phyloP scores from a whole-genome alignment of 2,329 filamentous ascomycete genomes.

The Colletotrichum tropicale region DNA sequence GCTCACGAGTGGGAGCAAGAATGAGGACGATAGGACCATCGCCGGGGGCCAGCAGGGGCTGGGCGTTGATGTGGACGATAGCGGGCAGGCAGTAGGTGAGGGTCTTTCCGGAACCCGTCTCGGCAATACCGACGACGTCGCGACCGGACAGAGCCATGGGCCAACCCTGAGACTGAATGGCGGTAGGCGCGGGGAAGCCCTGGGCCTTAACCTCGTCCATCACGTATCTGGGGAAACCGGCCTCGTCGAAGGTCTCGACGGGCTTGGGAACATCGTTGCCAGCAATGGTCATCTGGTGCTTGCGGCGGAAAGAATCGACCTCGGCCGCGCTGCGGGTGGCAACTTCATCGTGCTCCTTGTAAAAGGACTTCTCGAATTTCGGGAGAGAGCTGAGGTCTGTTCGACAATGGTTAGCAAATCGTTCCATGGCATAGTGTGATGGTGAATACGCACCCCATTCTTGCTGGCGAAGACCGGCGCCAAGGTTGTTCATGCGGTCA shows the following conservation, averaged over 20 bases:
- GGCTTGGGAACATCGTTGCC: conserved; percentile 87
- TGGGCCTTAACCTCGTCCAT: conserved; percentile 99
- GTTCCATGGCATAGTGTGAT: neutral
- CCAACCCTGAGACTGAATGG: conserved; percentile 98
- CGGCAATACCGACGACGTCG: conserved; percentile 98
- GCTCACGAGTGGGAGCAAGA: conserved; percentile 93
- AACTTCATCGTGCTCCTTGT: conserved; percentile 91
- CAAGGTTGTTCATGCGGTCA: conserved; percentile 93
- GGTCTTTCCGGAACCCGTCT: conserved; percentile 99
- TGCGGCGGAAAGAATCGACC: conserved; percentile 85
- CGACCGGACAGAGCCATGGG: conserved; percentile 98
- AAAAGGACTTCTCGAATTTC: conserved; percentile 99
- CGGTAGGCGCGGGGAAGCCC: conserved; percentile 90
- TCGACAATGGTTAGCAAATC: conserved; percentile 25
- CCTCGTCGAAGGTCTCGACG: conserved; percentile 96
- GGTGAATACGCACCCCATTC: conserved; percentile 73
- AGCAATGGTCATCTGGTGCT: conserved; percentile 82
- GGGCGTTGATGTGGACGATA: conserved; percentile 99
- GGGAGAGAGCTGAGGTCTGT: conserved; percentile 78
- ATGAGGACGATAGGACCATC: conserved; percentile 97
- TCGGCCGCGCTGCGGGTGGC: conserved; percentile 75
- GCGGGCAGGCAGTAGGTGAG: conserved; percentile 97
- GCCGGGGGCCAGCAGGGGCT: conserved; percentile 91
- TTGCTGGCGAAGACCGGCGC: conserved; percentile 85
- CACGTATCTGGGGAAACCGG: conserved; percentile 94